A percentile compares a stretch with the other conserved stretches of the same genome.
Evolutionary conservation across 116 monocot genomes (phyloP).

Genomic region (Cymodocea nodosa): DNA sequence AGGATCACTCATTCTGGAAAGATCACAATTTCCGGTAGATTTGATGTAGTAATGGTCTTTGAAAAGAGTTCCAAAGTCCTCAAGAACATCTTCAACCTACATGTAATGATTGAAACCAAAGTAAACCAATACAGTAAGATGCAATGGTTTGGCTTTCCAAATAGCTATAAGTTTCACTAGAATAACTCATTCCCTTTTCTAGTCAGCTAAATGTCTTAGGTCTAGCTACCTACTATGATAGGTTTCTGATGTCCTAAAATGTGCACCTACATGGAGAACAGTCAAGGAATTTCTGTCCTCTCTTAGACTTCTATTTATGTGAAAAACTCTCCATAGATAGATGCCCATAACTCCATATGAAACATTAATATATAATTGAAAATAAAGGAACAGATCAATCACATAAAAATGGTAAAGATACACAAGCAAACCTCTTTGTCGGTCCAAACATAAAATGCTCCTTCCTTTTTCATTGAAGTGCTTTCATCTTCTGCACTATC

Average conservation of each 20-base stretch:
- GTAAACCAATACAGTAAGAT: not conserved
- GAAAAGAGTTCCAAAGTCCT: conserved; percentile 48
- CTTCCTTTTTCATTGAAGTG: conserved; percentile 73
- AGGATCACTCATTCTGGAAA: conserved; percentile 87
- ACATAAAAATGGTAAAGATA: not conserved
- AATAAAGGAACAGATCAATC: not conserved
- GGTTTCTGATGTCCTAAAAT: too few species aligned
- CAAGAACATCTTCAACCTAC: conserved; percentile 68
- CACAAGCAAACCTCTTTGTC: conserved; percentile 44
- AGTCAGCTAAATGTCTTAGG: too few species aligned
- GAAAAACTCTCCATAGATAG: too few species aligned
- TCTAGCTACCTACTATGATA: too few species aligned
- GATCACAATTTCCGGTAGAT: conserved; percentile 83
- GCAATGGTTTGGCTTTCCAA: too few species aligned
- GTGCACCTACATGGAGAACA: too few species aligned
- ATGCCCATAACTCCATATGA: too few species aligned
- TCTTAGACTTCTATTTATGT: too few species aligned
- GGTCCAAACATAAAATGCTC: conserved; percentile 93
- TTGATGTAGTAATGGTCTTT: conserved; percentile 92
- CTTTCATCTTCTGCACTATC: conserved; percentile 75
- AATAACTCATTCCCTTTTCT: too few species aligned
- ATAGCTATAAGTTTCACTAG: too few species aligned
- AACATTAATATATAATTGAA: not conserved
- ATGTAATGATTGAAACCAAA: not conserved
- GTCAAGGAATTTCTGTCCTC: too few species aligned